Base-by-base conservation (phyloP, 441 rosid genomes). In the Gossypium gossypioides region DNA sequence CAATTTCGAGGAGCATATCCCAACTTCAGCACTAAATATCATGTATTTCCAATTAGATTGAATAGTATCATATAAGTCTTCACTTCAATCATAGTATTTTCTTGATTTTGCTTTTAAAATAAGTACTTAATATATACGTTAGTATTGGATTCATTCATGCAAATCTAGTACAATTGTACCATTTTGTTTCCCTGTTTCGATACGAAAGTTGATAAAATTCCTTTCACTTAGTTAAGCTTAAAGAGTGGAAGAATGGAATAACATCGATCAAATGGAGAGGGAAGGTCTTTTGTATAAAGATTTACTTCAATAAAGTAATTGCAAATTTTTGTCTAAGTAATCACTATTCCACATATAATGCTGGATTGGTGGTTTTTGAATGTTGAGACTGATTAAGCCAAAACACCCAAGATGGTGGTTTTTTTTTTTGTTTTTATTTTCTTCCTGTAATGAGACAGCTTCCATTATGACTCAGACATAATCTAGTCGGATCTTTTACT, bases 1-100 rank as follows among this genome's bases (percentile, higher is more conserved):
- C 25, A 79, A 64, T 68, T 32, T 68, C 4, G 81, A 75, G n/a
- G 74, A 71, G 2, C 69, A 66, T 19, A 77, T 84, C 59, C 89
- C 89, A 1, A 83, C 69, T 74, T 77, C 87, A 1, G 97, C 97
- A 2, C 81, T 91, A 84, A 84, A 82, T 76, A 84, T 93, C 75
- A 82, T 91, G 83, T 91, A 90, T 80, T 93, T 91, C 73, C 81
- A 75, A 40, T 65, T 77, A 50, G 81, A 77, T 58, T 81, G 74
- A 72, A 69, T 16, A n/a, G 22, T 42, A 18, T 48, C 15, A 52
- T 46, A 10, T 16, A 18, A 29, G 19, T 40, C 57, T 9, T 1
- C 4, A 13, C 13, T 2, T 24, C 15, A 42, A 57, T 13, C 1
- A 4, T 68, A 9, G 15, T 65, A 3, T 27, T 16, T n/a, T 16